Conservation (phyloP, 2,329 filamentous ascomycete species). For the Fusarium austroafricanum region DNA sequence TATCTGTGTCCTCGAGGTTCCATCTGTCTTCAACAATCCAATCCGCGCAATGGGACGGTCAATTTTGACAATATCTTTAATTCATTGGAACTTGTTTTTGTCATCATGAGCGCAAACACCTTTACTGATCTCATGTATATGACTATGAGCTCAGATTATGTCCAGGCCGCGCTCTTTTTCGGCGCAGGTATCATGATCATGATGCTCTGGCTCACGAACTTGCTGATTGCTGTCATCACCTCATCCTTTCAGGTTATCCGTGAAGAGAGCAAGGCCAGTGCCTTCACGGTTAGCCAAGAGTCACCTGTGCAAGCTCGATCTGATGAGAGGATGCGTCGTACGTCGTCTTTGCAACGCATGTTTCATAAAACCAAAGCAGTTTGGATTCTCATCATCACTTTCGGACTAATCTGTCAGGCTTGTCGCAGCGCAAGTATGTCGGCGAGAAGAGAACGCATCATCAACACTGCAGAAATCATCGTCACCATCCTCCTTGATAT, state of each 20-base stretch:
- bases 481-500: slow-evolving; percentile 82
- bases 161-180: slow-evolving; percentile 83
- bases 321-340: slow-evolving; percentile 53
- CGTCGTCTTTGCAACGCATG: slow-evolving; percentile 70
- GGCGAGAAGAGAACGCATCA: slow-evolving; percentile 67
- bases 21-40: slow-evolving; percentile 80
- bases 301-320: slow-evolving; percentile 50
- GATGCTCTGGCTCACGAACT: slow-evolving; percentile 95
- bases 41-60: slow-evolving; percentile 86
- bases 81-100: slow-evolving; percentile 93
- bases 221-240: slow-evolving; percentile 95
- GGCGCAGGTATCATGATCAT: slow-evolving; percentile 84
- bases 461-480: slow-evolving; percentile 77
- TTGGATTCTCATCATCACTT: slow-evolving; percentile 85
- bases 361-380: slow-evolving; percentile 80
- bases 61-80: slow-evolving; percentile 96
- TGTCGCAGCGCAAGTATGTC: slow-evolving; percentile 83
- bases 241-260: slow-evolving; percentile 98
- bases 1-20: slow-evolving; percentile 89
- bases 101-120: slow-evolving; percentile 98
- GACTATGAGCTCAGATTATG: slow-evolving; percentile 90
- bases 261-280: slow-evolving; percentile 93
- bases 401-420: slow-evolving; percentile 82
- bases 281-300: slow-evolving; percentile 83
- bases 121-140: slow-evolving; percentile 96